Evolutionary conservation across 139 green algal genomes (phyloP).

Genomic region (Coccomyxa sp.): DNA sequence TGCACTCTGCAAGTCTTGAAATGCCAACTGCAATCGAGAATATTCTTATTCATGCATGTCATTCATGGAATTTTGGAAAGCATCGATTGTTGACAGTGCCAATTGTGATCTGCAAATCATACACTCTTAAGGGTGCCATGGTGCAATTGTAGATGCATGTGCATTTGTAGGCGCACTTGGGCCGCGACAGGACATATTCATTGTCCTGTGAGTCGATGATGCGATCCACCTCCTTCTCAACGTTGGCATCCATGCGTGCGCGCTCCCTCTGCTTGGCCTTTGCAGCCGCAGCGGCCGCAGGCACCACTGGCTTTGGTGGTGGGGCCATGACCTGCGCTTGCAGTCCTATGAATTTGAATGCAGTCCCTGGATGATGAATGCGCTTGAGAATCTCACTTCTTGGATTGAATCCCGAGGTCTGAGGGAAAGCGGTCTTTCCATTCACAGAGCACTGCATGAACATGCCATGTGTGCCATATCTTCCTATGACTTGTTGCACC

Average conservation of each 20-base stretch:
- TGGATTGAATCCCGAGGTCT: too few species aligned
- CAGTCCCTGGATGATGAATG: neutral
- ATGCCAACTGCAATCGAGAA: too few species aligned
- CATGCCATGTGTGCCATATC: too few species aligned
- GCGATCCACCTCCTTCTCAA: constrained; percentile 74
- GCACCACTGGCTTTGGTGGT: neutral
- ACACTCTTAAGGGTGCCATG: too few species aligned
- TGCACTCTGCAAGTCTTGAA: too few species aligned
- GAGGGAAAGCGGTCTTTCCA: neutral
- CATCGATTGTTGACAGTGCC: too few species aligned
- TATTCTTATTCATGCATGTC: too few species aligned
- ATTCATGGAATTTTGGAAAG: too few species aligned
- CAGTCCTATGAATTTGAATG: neutral
- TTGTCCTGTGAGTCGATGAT: constrained; percentile 97
- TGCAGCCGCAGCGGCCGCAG: neutral
- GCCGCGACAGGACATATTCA: constrained; percentile 95
- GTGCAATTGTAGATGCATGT: too few species aligned
- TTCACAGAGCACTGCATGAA: neutral
- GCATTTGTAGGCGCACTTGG: constrained; percentile 42
- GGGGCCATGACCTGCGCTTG: constrained; percentile 1
- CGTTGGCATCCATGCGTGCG: constrained; percentile 11
- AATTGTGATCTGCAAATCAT: too few species aligned
- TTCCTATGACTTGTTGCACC: too few species aligned
- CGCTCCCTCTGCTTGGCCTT: constrained; percentile 9
- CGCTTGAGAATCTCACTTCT: too few species aligned